These are phyloP conservation scores for Olyra latifolia DNA, from an alignment of 176 grass and related monocot genomes.

Conservation along the genomic window DNA sequence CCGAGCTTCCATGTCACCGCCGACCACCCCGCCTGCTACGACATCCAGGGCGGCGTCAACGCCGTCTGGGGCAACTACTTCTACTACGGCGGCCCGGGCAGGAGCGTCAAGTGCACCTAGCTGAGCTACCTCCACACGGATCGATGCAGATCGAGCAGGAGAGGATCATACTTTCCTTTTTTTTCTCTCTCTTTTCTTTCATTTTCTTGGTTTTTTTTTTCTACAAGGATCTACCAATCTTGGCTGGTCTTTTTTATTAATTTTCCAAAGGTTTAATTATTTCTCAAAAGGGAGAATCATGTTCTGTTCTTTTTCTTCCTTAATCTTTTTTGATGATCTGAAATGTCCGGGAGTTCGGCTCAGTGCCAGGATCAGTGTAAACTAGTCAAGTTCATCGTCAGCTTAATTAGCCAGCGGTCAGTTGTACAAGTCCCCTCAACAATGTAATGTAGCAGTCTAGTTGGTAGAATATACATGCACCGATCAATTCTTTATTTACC, in stretches of 20 bases:
- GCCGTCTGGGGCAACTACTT: conserved; percentile 87
- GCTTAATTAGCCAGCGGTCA: conserved; percentile 6
- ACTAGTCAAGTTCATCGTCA: conserved; percentile 3
- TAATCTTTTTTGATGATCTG: background rate
- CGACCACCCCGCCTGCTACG: conserved; percentile 79
- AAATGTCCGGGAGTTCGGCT: background rate
- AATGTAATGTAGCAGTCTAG: conserved; percentile 32
- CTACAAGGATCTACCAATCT: background rate
- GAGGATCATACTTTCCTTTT: background rate
- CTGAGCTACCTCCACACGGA: no score
- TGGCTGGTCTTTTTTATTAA: background rate
- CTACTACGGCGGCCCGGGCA: conserved; percentile 79
- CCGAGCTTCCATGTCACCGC: conserved; percentile 68
- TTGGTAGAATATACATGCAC: conserved; percentile 37
- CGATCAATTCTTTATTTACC: background rate
- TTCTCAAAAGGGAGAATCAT: conserved; percentile 34
- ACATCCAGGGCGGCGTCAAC: conserved; percentile 82
- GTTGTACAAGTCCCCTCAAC: conserved; percentile 28
- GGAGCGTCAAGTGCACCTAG: conserved; percentile 68
- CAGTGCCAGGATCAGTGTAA: background rate
- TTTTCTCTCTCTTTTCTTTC: background rate
- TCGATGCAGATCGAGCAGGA: background rate
- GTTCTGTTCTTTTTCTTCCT: background rate
- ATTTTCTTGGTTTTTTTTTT: background rate
- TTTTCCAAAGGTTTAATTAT: conserved; percentile 5